Evolutionary conservation across 2,329 filamentous ascomycete genomes (phyloP).

Genomic region (Pseudogymnoascus sp.): DNA sequence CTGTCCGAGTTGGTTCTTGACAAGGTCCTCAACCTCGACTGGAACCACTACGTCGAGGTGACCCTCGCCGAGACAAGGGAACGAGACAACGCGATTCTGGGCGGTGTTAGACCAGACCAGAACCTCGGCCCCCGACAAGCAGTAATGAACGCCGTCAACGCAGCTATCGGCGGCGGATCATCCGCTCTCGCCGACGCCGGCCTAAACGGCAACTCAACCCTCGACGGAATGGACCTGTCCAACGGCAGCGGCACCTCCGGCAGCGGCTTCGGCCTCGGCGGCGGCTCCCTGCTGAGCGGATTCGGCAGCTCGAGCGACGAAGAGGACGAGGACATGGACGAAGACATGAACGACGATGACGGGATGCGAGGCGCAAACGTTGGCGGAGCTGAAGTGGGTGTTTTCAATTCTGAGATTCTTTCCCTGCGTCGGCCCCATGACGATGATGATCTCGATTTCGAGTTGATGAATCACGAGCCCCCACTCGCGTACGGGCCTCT

Average conservation of each 20-base stretch:
- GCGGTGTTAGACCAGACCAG: conserved; percentile 87
- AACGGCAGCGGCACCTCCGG: conserved; percentile 58
- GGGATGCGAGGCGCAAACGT: conserved; percentile 39
- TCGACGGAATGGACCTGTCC: conserved; percentile 56
- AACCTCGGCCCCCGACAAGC: conserved; percentile 71
- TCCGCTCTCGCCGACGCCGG: conserved; percentile 73
- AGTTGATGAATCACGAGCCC: conserved; percentile 30
- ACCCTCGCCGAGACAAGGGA: conserved; percentile 89
- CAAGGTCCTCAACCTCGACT: conserved; percentile 79
- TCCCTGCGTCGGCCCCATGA: conserved; percentile 15
- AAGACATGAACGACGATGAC: conserved; percentile 62
- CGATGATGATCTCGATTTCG: conserved; percentile 31
- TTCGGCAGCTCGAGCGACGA: conserved; percentile 95
- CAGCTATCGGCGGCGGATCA: conserved; percentile 53
- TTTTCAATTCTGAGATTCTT: conserved; percentile 30
- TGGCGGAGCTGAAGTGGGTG: conserved; percentile 48
- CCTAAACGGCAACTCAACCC: conserved; percentile 52
- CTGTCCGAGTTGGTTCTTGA: conserved; percentile 78
- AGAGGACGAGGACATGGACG: conserved; percentile 90
- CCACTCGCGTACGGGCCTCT: conserved; percentile 7
- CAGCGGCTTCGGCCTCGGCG: conserved; percentile 64
- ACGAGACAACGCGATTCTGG: conserved; percentile 95
- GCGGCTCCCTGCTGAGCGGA: conserved; percentile 71
- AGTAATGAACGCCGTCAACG: conserved; percentile 47
- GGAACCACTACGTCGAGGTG: conserved; percentile 92